Conservation (phyloP, 805 yeast species). For the Ogataea degrootiae region DNA sequence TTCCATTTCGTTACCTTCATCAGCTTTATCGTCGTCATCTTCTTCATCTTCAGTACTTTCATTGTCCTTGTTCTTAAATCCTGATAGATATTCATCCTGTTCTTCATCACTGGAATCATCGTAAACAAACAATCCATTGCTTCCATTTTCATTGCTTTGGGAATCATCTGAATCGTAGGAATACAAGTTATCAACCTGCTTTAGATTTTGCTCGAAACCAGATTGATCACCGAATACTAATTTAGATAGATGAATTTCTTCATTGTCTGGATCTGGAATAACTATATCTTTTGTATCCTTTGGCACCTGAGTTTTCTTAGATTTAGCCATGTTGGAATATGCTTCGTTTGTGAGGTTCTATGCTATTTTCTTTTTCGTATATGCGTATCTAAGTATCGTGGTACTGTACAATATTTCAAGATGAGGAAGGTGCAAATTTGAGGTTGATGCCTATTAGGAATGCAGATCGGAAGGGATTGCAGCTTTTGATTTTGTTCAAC, state of each 20-base stretch:
- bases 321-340: constrained; percentile 7
- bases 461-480: too few relatives aligned
- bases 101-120: constrained; percentile 26
- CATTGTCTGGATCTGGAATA: constrained; percentile 74
- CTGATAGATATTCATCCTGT: constrained; percentile 31
- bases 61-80: constrained; percentile 35
- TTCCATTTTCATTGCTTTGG: constrained; percentile 16
- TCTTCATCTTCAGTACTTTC: constrained; percentile 28
- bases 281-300: constrained; percentile 13
- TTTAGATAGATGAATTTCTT: constrained; percentile 74
- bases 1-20: constrained; percentile 29
- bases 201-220: constrained; percentile 64
- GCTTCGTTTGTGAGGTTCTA: background rate
- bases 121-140: constrained; percentile 18
- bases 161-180: constrained; percentile 41
- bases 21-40: constrained; percentile 23
- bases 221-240: constrained; percentile 86
- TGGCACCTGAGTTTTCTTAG: constrained; percentile 1
- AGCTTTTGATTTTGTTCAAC: too few relatives aligned
- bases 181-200: constrained; percentile 53
- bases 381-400: background rate
- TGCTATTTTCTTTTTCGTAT: background rate
- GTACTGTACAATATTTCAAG: too few relatives aligned
- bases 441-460: too few relatives aligned
- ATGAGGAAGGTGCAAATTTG: too few relatives aligned